Conservation (phyloP, 306 rosid species). For the Arachis stenosperma region DNA sequence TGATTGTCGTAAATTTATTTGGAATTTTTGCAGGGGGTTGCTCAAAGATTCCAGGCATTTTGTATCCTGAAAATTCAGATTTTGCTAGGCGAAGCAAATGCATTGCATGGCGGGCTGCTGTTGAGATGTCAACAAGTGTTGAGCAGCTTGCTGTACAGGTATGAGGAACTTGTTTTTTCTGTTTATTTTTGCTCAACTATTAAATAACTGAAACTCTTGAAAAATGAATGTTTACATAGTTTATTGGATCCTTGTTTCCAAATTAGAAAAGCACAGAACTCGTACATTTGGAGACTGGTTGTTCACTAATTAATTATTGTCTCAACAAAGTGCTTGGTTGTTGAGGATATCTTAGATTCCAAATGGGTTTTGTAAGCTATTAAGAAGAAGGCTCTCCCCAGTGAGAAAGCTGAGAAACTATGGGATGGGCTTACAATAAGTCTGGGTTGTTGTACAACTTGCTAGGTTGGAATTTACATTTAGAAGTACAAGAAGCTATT, state of each 20-base stretch:
- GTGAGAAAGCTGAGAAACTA: neutral
- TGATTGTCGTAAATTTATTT: conserved; percentile 54
- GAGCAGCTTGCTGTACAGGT: conserved; percentile 97
- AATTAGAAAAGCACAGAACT: neutral
- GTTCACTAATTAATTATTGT: neutral
- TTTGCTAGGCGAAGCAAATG: conserved; percentile 79
- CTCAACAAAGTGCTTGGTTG: conserved; percentile 2
- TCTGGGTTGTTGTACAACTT: neutral
- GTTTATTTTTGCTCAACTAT: conserved; percentile 6
- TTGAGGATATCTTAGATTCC: conserved; percentile 8
- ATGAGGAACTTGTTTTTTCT: conserved; percentile 26
- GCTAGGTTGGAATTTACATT: too few relatives aligned
- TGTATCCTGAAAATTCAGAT: conserved; percentile 95
- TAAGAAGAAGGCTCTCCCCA: neutral
- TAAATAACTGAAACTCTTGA: conserved; percentile 20
- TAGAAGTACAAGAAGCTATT: too few relatives aligned
- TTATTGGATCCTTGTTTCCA: neutral
- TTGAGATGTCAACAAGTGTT: conserved; percentile 76
- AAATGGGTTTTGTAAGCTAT: neutral
- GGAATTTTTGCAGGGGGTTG: conserved; percentile 80
- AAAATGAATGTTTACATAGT: neutral
- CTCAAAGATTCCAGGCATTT: conserved; percentile 74
- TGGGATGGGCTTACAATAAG: neutral
- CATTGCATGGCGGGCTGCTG: conserved; percentile 90
- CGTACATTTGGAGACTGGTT: conserved; percentile 1